Conservation (phyloP, 192 early-diverging fungal genomes). For the Phycomyces blakesleeanus region DNA sequence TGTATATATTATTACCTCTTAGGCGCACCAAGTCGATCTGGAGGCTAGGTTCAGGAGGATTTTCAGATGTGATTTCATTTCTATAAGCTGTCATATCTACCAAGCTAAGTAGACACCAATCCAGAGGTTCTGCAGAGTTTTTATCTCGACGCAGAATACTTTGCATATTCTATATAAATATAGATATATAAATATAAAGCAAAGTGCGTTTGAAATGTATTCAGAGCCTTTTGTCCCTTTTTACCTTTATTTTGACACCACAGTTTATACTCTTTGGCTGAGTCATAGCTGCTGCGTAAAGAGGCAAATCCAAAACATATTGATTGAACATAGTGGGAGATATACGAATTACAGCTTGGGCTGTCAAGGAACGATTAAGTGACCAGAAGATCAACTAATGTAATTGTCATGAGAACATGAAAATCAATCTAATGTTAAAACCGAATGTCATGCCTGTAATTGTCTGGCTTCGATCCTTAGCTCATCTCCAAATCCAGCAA, state of each 20-base stretch:
- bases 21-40: background rate
- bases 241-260: background rate
- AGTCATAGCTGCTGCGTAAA: background rate
- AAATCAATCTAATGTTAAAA: background rate
- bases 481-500: slow-evolving; percentile 1
- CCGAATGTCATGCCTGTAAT: background rate
- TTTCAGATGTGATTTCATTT: background rate
- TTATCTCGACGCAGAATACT: background rate
- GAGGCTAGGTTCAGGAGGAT: background rate
- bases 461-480: slow-evolving; percentile 11
- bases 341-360: slow-evolving; percentile 9
- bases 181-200: background rate
- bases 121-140: background rate
- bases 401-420: too few relatives aligned
- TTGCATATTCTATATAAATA: background rate
- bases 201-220: background rate
- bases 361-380: slow-evolving; percentile 6
- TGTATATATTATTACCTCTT: background rate
- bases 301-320: background rate
- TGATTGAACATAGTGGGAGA: slow-evolving; percentile 2
- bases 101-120: background rate
- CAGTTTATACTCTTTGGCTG: background rate
- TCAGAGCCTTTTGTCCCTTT: background rate
- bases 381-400: slow-evolving; percentile 9
- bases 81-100: background rate